Evolutionary conservation across 306 rosid species (phyloP), one percentile per base, ranked within the genome.

Genomic region (Dalbergia cochinchinensis): DNA sequence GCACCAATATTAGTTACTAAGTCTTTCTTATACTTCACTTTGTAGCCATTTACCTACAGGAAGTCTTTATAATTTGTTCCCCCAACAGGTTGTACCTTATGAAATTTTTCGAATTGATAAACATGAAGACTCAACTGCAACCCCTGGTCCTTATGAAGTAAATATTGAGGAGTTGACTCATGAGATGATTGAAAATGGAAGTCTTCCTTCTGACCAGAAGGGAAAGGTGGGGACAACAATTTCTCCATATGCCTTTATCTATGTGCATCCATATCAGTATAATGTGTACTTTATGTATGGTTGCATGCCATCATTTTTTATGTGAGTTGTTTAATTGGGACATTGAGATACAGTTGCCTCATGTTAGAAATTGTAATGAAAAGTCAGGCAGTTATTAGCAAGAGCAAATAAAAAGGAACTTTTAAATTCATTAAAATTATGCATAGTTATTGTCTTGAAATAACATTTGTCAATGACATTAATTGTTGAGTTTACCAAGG

Each of bases 41-140:
- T 26, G 76, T 54, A 10, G 69, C 31, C 58, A 69, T 62, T 54
- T 73, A 65, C 71, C 37, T 54, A 6, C 42, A 68, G 71, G 65
- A 73, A 58, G 79, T 63, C 48, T 5, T 66, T 20, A 60, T 41
- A 62, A 15, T 58, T 41, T 77, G 0, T 45, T 78, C 69, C 61
- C 22, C 44, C 19, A 33, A 83, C 88, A 96, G 99, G 92, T 93
- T 82, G 85, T 88, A 31, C 98, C 99, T 64, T 76, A 77, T 84
- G 97, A 91, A 82, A 90, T 96, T 78, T 77, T 87, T 75, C 88
- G 85, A 65, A 67, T 93, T 76, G 99, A 91, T 73, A 93, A 86
- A 73, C 77, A 80, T 59, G 99, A 93, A 82, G 85, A 77, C 80
- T 76, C 91, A 65, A 62, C 85, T 72, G 81, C 81, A 86, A 83